These are phyloP conservation scores for Coriolopsis trogii DNA, from an alignment of 1,284 basidiomycete genomes.

Conservation along the genomic window DNA sequence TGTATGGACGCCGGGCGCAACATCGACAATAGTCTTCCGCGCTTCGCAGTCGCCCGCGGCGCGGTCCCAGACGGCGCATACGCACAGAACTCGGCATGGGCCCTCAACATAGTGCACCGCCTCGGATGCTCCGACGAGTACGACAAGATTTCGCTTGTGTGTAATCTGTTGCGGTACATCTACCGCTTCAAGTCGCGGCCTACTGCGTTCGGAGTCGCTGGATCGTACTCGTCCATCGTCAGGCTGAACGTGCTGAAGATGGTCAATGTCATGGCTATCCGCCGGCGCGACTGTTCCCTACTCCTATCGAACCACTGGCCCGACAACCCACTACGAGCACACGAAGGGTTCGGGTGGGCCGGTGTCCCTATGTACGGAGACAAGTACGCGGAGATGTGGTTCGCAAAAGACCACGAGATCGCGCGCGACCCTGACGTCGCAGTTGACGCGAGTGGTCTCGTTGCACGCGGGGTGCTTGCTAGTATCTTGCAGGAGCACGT, in stretches of 20 bases:
- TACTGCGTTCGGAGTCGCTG: neutral
- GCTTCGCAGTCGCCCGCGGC: conserved; percentile 13
- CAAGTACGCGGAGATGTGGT: conserved; percentile 6
- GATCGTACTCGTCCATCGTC: neutral
- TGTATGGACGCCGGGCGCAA: conserved; percentile 10
- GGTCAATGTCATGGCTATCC: conserved; percentile 18
- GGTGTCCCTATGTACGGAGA: conserved; percentile 15
- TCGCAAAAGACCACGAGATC: conserved; percentile 15
- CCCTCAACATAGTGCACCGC: conserved; percentile 13
- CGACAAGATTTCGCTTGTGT: conserved; percentile 17
- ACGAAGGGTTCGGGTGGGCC: conserved; percentile 18
- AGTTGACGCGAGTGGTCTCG: neutral
- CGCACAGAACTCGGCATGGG: conserved; percentile 13
- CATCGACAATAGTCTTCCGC: conserved; percentile 9
- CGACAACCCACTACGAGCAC: conserved; percentile 5
- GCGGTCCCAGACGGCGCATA: neutral
- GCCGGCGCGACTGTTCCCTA: conserved; percentile 16
- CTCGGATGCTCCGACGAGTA: conserved; percentile 22
- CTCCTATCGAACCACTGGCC: conserved; percentile 13
- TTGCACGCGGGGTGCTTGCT: conserved; percentile 12
- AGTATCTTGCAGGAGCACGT: neutral
- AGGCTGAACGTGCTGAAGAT: conserved; percentile 20
- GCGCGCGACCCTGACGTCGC: conserved; percentile 5
- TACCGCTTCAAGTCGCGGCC: conserved; percentile 13
- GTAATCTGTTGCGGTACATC: conserved; percentile 16